These are phyloP conservation scores for Diaporthe caulivora DNA, from an alignment of 2,329 filamentous ascomycete species.

Conservation along the genomic window DNA sequence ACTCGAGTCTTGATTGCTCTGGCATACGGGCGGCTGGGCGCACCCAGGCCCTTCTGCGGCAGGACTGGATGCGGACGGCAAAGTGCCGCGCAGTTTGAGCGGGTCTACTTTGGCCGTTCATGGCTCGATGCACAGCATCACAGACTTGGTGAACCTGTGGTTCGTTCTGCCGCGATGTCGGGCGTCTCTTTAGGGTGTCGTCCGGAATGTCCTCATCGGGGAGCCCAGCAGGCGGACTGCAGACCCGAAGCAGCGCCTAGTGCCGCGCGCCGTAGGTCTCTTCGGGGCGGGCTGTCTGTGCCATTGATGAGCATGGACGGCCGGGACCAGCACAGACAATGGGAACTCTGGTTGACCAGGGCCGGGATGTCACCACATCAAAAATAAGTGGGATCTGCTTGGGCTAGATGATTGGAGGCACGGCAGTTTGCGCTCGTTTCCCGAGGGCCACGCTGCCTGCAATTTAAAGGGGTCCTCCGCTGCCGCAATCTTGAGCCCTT, in stretches of 20 bases:
- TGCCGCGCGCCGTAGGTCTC: neutral
- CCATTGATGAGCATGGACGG: neutral
- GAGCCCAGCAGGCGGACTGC: constrained; percentile 1
- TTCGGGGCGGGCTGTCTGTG: constrained; percentile 9
- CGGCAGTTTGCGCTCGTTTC: constrained; percentile 12
- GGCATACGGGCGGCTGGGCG: constrained; percentile 2
- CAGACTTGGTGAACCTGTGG: neutral
- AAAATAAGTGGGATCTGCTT: constrained; percentile 27
- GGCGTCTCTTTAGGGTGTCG: neutral
- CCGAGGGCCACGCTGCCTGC: constrained; percentile 32
- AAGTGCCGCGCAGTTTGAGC: neutral
- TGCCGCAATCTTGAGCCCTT: constrained; percentile 33
- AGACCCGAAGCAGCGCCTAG: constrained; percentile 11
- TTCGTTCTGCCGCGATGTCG: neutral
- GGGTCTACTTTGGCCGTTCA: neutral
- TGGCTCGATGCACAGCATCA: neutral
- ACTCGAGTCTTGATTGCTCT: constrained; percentile 14
- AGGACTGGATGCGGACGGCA: constrained; percentile 7
- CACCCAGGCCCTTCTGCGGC: neutral
- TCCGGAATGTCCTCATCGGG: neutral
- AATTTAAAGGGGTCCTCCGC: constrained; percentile 36
- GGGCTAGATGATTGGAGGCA: constrained; percentile 31
- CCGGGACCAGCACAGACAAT: neutral
- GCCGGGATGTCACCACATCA: constrained; percentile 12
- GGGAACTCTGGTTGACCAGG: constrained; percentile 17